A percentile compares a stretch with the other conserved stretches of the same genome.
These are phyloP conservation scores for Metschnikowia koreensis DNA, from an alignment of 805 yeast genomes.

Conservation along the genomic window DNA sequence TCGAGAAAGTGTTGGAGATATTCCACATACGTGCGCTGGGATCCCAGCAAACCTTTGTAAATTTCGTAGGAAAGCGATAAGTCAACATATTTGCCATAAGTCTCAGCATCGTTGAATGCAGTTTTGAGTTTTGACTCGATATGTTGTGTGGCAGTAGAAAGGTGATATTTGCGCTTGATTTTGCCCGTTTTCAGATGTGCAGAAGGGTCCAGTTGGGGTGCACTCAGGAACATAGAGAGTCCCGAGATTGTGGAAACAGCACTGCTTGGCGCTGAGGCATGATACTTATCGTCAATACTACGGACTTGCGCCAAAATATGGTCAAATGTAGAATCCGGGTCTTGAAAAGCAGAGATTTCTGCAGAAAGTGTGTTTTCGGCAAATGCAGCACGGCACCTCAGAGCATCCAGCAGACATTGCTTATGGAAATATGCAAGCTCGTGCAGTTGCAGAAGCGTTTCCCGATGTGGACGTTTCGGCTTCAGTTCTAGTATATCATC, in stretches of 20 bases:
- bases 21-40: slow-evolving; percentile 43
- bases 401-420: slow-evolving; percentile 36
- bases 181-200: slow-evolving; percentile 14
- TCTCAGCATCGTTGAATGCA: slow-evolving; percentile 59
- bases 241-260: slow-evolving; percentile 17
- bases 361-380: slow-evolving; percentile 4
- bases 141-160: slow-evolving; percentile 51
- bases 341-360: slow-evolving; percentile 16
- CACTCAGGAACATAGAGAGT: slow-evolving; percentile 27
- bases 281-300: slow-evolving; percentile 24
- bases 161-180: slow-evolving; percentile 35
- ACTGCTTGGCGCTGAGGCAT: slow-evolving; percentile 12
- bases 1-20: slow-evolving; percentile 49
- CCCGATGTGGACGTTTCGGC: slow-evolving; percentile 45
- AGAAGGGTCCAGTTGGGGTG: slow-evolving; percentile 25
- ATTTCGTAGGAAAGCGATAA: slow-evolving; percentile 48
- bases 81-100: slow-evolving; percentile 64
- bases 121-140: slow-evolving; percentile 40
- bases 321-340: slow-evolving; percentile 34
- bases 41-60: slow-evolving; percentile 44
- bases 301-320: slow-evolving; percentile 20
- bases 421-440: slow-evolving; percentile 56
- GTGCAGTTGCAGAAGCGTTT: slow-evolving; percentile 60
- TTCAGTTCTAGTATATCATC: slow-evolving; percentile 17
- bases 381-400: slow-evolving; percentile 5